phyloP scores from a whole-genome alignment of 2,329 filamentous ascomycete genomes.

The Xylaria sp. region DNA sequence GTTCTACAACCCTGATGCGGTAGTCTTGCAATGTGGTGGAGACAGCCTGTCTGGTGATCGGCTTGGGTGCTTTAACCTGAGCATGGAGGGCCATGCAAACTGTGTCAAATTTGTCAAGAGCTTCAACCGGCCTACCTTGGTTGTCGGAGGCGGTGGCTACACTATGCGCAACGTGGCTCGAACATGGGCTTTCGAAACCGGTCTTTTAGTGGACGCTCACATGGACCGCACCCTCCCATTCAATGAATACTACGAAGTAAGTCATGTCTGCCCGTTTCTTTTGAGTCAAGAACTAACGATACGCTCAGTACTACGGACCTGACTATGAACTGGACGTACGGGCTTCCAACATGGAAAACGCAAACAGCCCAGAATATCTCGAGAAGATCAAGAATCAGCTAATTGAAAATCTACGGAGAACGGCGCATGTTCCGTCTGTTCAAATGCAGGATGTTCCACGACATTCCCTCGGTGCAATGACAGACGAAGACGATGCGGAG shows the following conservation, averaged over 20 bases:
- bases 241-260: constrained; percentile 91
- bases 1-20: constrained; percentile 88
- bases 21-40: constrained; percentile 95
- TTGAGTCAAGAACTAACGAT: constrained; percentile 49
- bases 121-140: constrained; percentile 85
- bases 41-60: constrained; percentile 95
- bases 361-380: constrained; percentile 84
- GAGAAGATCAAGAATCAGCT: constrained; percentile 84
- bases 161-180: constrained; percentile 97
- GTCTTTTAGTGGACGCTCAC: constrained; percentile 83
- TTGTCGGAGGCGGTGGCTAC: constrained; percentile 95
- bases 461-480: constrained; percentile 69
- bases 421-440: constrained; percentile 87
- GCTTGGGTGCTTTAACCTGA: constrained; percentile 96
- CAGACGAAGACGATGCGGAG: constrained; percentile 74
- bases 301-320: constrained; percentile 83
- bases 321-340: constrained; percentile 92
- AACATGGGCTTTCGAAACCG: constrained; percentile 97
- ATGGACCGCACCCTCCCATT: constrained; percentile 88
- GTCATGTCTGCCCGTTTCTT: constrained; percentile 57
- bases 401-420: constrained; percentile 86
- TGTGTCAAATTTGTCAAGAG: constrained; percentile 93
- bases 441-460: constrained; percentile 84
- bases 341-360: constrained; percentile 89
- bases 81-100: constrained; percentile 94